Percentiles rank a stretch among this genome's conserved stretches.
These are phyloP conservation scores for Dichotomopilus funicola DNA, from an alignment of 2,329 filamentous ascomycete genomes.

Conservation along the genomic window DNA sequence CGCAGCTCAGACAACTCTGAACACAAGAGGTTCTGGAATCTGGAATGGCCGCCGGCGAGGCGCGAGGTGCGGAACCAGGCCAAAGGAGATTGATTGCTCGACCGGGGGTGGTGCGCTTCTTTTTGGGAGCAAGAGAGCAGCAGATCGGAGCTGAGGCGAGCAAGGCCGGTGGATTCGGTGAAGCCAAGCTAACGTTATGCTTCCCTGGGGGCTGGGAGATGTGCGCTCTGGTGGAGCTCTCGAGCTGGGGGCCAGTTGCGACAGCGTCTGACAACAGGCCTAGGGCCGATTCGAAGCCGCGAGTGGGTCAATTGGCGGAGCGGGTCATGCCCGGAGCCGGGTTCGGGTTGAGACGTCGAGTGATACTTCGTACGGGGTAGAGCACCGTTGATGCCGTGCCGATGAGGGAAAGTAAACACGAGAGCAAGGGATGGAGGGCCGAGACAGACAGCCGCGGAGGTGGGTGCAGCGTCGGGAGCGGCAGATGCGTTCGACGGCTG, in stretches of 20 bases:
- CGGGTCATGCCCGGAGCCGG: slow-evolving; percentile 11
- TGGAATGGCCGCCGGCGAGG: slow-evolving; percentile 1
- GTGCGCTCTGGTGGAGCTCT: slow-evolving; percentile 9
- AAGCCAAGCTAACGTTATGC: slow-evolving; percentile 2
- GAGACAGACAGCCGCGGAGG: background rate
- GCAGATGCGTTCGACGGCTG: slow-evolving; percentile 9
- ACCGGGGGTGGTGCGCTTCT: slow-evolving; percentile 16
- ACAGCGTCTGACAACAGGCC: slow-evolving; percentile 5
- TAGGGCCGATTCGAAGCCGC: slow-evolving; percentile 7
- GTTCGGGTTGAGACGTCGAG: slow-evolving; percentile 11
- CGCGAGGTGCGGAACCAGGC: background rate
- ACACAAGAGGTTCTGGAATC: slow-evolving; percentile 10
- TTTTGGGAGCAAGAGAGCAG: background rate
- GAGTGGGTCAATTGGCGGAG: slow-evolving; percentile 15
- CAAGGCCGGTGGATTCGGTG: slow-evolving; percentile 1
- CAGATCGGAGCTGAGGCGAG: background rate
- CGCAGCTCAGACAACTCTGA: slow-evolving; percentile 6
- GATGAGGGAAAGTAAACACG: slow-evolving; percentile 5
- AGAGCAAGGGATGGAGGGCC: slow-evolving; percentile 2
- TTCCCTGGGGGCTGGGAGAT: slow-evolving; percentile 4
- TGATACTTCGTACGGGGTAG: background rate
- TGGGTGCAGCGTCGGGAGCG: slow-evolving; percentile 7
- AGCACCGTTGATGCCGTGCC: background rate
- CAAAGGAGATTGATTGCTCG: slow-evolving; percentile 2
- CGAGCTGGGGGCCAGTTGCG: background rate